Conservation (phyloP, 208 protist genomes). For the Trypanosoma mega region DNA sequence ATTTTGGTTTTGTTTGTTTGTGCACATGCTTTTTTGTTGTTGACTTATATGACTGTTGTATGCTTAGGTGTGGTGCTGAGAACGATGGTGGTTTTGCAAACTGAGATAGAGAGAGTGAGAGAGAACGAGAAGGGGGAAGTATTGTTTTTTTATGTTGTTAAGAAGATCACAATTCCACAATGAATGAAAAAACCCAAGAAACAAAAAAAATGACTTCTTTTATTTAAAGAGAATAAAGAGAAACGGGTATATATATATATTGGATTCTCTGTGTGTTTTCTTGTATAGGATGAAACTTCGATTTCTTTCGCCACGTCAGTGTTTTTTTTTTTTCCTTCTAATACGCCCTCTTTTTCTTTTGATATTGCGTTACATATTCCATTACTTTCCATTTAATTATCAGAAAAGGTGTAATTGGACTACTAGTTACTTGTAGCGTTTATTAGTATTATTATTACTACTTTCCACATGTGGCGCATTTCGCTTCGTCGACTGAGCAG, state of each 20-base stretch:
- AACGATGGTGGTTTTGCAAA: too few relatives aligned
- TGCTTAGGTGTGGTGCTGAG: too few relatives aligned
- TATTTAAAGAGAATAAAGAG: too few relatives aligned
- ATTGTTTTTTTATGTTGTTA: too few relatives aligned
- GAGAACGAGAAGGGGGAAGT: too few relatives aligned
- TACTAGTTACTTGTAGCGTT: not conserved
- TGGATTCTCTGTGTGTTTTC: not conserved
- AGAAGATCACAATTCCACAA: too few relatives aligned
- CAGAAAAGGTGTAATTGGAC: too few relatives aligned
- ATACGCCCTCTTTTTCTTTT: not conserved
- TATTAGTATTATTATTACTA: not conserved
- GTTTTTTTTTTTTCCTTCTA: not conserved
- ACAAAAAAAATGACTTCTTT: not conserved
- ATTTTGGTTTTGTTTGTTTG: not conserved
- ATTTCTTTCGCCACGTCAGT: not conserved
- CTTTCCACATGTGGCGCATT: constrained; percentile 18
- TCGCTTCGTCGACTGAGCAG: constrained; percentile 9
- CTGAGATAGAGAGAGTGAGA: too few relatives aligned
- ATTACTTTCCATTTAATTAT: too few relatives aligned
- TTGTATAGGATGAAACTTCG: too few relatives aligned
- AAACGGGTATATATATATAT: not conserved
- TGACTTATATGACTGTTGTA: too few relatives aligned
- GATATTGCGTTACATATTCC: not conserved
- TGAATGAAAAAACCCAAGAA: too few relatives aligned
- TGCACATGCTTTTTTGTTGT: not conserved